Conservation (phyloP, 2,329 filamentous ascomycete species). For the Eurotiales sp. region DNA sequence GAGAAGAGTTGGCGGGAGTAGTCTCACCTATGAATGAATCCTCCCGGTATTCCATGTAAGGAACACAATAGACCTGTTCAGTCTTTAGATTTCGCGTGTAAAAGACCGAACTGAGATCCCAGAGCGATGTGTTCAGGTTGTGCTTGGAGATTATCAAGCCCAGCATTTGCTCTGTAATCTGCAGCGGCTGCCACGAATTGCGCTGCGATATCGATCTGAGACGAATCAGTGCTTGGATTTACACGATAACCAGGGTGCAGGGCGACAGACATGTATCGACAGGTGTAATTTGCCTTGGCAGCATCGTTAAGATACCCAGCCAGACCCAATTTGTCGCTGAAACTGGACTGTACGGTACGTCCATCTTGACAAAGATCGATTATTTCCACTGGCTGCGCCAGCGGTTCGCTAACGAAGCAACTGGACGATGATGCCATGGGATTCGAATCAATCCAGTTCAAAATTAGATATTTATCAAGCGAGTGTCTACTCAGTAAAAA, state of each 20-base stretch:
- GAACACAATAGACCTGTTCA: constrained; percentile 25
- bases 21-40: constrained; percentile 19
- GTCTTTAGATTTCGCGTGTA: constrained; percentile 21
- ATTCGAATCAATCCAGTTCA: neutral
- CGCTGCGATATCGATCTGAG: constrained; percentile 24
- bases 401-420: neutral
- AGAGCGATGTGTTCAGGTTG: constrained; percentile 19
- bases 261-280: constrained; percentile 11
- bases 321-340: neutral
- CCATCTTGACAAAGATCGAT: neutral
- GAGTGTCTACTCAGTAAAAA: neutral
- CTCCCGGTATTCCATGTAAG: constrained; percentile 15
- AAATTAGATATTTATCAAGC: neutral
- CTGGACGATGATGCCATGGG: neutral
- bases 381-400: neutral
- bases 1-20: no score
- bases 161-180: constrained; percentile 23
- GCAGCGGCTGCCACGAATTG: constrained; percentile 25
- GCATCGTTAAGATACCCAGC: neutral
- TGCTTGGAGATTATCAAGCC: constrained; percentile 18
- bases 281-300: constrained; percentile 1
- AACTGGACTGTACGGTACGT: neutral
- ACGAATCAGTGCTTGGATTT: neutral
- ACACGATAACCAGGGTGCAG: neutral
- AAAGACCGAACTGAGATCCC: constrained; percentile 23